These are phyloP conservation scores for Thielaviopsis musarum DNA, from an alignment of 2,329 filamentous ascomycete species.

Conservation along the genomic window DNA sequence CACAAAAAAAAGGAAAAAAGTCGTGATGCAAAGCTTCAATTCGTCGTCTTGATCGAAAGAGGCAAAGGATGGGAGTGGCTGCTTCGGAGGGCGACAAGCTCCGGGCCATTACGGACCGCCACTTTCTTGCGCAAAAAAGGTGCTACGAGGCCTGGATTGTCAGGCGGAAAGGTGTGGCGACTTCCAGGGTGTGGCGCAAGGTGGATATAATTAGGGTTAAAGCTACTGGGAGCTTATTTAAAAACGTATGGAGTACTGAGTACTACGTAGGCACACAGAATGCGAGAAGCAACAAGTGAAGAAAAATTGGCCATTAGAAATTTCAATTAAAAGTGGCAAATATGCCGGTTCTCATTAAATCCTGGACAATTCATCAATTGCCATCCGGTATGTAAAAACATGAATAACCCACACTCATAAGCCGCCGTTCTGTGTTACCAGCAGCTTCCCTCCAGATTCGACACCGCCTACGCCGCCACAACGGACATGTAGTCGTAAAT, in stretches of 20 bases:
- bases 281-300: too few relatives aligned
- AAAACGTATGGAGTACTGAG: too few relatives aligned
- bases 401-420: neutral
- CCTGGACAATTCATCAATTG: too few relatives aligned
- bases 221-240: too few relatives aligned
- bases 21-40: neutral
- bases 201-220: neutral
- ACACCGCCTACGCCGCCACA: neutral
- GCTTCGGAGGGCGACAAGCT: neutral
- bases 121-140: neutral
- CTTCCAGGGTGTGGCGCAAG: neutral
- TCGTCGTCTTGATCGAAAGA: neutral
- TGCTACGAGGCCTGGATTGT: slow-evolving; percentile 5
- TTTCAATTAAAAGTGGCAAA: too few relatives aligned
- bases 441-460: neutral
- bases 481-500: slow-evolving; percentile 5
- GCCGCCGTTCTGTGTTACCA: slow-evolving; percentile 1
- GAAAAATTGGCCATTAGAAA: too few relatives aligned
- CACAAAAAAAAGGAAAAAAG: neutral
- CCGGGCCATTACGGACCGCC: slow-evolving; percentile 6
- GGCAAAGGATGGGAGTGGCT: neutral
- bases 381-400: neutral
- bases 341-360: too few relatives aligned
- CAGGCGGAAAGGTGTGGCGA: slow-evolving; percentile 4
- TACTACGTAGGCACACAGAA: too few relatives aligned